Conservation (phyloP, 2,329 filamentous ascomycete genomes). For the Paraconiothyrium sp. region DNA sequence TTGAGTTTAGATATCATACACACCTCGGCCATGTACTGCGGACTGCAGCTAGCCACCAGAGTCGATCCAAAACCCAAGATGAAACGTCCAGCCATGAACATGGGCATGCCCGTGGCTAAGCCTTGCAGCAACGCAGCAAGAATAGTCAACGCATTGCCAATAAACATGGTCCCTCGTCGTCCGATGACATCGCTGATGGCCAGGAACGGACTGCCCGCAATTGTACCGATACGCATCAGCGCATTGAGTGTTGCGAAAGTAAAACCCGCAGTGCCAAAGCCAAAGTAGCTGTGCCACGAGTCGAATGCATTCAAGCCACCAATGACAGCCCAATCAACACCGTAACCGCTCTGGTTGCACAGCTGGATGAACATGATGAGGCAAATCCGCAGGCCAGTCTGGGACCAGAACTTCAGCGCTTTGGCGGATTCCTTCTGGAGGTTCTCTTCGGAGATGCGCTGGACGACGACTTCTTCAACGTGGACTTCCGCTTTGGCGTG, state of each 20-base stretch:
- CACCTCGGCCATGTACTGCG: constrained; percentile 50
- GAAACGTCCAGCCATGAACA: constrained; percentile 53
- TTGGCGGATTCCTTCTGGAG: constrained; percentile 54
- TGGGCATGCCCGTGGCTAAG: constrained; percentile 33
- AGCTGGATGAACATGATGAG: constrained; percentile 59
- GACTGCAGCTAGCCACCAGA: constrained; percentile 45
- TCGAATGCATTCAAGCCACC: constrained; percentile 56
- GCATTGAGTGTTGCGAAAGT: constrained; percentile 58
- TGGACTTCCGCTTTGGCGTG: constrained; percentile 33
- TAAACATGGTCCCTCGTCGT: constrained; percentile 58
- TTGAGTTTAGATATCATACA: not conserved
- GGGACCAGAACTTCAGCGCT: constrained; percentile 53
- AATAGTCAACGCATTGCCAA: constrained; percentile 58
- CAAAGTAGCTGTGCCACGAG: constrained; percentile 57
- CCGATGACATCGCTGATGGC: constrained; percentile 57
- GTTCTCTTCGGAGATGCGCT: constrained; percentile 59
- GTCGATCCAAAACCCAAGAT: constrained; percentile 51
- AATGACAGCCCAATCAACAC: constrained; percentile 62
- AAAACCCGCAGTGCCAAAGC: constrained; percentile 52
- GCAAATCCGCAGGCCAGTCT: constrained; percentile 53
- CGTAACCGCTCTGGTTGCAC: constrained; percentile 59
- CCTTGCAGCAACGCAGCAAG: constrained; percentile 55
- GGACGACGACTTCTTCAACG: constrained; percentile 57
- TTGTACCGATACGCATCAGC: constrained; percentile 37
- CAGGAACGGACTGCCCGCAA: constrained; percentile 58